Evolutionary conservation across 345 rosid species (phyloP).

Genomic region (Anastatica hierochuntica): DNA sequence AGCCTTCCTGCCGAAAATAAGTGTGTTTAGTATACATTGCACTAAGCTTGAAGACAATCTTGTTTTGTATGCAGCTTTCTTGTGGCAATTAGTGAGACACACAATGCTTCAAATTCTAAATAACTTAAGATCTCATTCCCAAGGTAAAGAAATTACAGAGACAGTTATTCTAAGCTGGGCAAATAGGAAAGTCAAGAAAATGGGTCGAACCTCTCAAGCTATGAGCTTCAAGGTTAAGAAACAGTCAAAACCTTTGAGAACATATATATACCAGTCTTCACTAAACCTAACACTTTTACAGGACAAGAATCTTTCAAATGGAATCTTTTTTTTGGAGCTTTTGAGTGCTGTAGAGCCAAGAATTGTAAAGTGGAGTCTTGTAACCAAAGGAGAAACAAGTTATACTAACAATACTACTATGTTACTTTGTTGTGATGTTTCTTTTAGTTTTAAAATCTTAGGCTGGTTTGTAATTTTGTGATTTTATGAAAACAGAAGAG

Average conservation of each 20-base stretch:
- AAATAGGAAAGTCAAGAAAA: constrained; percentile 63
- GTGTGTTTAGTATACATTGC: too few relatives aligned
- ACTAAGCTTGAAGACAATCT: too few relatives aligned
- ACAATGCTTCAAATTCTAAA: constrained; percentile 75
- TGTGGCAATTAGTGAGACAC: constrained; percentile 91
- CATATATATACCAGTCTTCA: neutral
- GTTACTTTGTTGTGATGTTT: neutral
- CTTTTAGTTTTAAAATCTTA: neutral
- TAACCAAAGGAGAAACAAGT: constrained; percentile 71
- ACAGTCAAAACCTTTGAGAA: neutral
- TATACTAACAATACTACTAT: neutral
- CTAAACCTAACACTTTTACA: neutral
- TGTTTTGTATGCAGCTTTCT: constrained; percentile 44
- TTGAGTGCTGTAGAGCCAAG: constrained; percentile 72
- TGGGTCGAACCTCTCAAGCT: constrained; percentile 48
- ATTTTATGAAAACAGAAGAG: constrained; percentile 42
- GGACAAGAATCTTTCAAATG: constrained; percentile 71
- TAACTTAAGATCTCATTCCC: constrained; percentile 63
- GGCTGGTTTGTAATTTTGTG: neutral
- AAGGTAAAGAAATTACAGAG: constrained; percentile 80
- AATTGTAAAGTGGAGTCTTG: constrained; percentile 77
- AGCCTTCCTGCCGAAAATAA: neutral
- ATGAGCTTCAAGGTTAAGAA: constrained; percentile 73
- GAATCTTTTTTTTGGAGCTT: constrained; percentile 79
- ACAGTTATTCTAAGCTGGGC: constrained; percentile 79